Evolutionary conservation across 768 basidiomycete species (phyloP), one percentile per base, ranked within the genome.

Genomic region (Boletus subcaerulescens): DNA sequence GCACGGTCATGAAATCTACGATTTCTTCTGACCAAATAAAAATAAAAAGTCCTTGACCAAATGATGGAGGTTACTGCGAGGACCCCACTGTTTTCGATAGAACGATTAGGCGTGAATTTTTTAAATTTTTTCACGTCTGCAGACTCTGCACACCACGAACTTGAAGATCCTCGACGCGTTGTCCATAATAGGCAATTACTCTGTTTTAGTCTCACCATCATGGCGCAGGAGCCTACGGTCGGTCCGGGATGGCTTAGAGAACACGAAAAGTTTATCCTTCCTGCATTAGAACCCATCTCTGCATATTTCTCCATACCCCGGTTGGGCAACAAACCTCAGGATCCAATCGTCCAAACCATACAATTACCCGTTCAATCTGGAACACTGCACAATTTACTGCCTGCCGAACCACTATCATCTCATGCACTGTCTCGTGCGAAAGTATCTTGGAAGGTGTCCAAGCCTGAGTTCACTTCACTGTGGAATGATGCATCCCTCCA

Each of bases 301-400:
- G 74, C 80, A 1, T 67, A 56, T 14, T 90, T 91, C 68, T 83
- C 79, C 52, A 74, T 89, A n/a, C 85, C 87, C 11, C 69, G 60
- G n/a, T 70, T 92, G 43, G 71, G 76, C n/a, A 80, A 90, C 55
- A 82, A 80, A 58, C 89, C 89, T 3, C 89, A 91, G 64, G 85
- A 92, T 66, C 89, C 89, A 3, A 89, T 91, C 58, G 73, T 91
- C 68, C 83, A 87, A 41, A 71, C 76, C 17, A 57, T 89, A 22
- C 76, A 75, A 58, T 48, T 33, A 48, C 43, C 40, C 14, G 17
- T 20, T 32, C 50, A 33, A 12, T 31, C 38, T 41, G 43, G 22
- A 48, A 33, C 29, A 14, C 29, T 13, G 13, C 42, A 38, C 48
- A 10, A 44, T 10, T 32, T 48, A 14, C 32, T 33, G 13, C 33